Evolutionary conservation across 495 filamentous ascomycete genomes (phyloP).

Genomic region (Aspergillus sclerotioniger): DNA sequence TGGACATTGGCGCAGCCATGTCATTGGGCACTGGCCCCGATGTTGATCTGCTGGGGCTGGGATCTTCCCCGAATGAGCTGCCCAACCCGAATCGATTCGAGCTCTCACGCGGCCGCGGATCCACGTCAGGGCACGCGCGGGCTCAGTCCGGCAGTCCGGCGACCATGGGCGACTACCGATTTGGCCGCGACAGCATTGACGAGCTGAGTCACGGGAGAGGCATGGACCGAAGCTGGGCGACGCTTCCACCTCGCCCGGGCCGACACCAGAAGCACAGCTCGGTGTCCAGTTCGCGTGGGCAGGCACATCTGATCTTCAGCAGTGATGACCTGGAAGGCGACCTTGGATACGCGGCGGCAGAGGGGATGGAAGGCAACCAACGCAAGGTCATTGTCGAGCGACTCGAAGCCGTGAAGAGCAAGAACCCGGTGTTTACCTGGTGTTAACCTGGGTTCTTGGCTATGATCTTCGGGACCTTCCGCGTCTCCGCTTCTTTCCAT

Average conservation of each 20-base stretch:
- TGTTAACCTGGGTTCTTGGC: constrained; percentile 42
- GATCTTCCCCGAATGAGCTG: constrained; percentile 61
- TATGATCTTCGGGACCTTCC: background rate
- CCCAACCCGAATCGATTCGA: constrained; percentile 87
- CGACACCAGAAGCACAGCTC: constrained; percentile 45
- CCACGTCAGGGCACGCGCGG: constrained; percentile 38
- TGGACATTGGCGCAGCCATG: constrained; percentile 81
- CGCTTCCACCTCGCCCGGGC: constrained; percentile 33
- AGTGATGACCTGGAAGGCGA: constrained; percentile 86
- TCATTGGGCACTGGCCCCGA: constrained; percentile 55
- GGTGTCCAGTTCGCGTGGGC: constrained; percentile 33
- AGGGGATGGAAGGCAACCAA: constrained; percentile 85
- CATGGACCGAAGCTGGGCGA: constrained; percentile 41
- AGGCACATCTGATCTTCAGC: constrained; percentile 46
- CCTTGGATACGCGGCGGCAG: constrained; percentile 87
- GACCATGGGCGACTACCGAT: constrained; percentile 33
- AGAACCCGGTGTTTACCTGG: constrained; percentile 96
- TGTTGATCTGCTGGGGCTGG: constrained; percentile 72
- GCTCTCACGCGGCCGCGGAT: constrained; percentile 56
- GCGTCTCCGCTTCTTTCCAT: constrained; percentile 10
- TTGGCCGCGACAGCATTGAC: constrained; percentile 30
- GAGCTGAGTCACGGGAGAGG: constrained; percentile 27
- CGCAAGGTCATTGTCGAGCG: constrained; percentile 95
- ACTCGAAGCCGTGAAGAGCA: constrained; percentile 89
- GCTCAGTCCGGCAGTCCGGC: constrained; percentile 39